Evolutionary conservation across 2,329 filamentous ascomycete genomes (phyloP), one percentile per base, ranked within the genome.

Genomic region (Sarocladiaceae sp.): DNA sequence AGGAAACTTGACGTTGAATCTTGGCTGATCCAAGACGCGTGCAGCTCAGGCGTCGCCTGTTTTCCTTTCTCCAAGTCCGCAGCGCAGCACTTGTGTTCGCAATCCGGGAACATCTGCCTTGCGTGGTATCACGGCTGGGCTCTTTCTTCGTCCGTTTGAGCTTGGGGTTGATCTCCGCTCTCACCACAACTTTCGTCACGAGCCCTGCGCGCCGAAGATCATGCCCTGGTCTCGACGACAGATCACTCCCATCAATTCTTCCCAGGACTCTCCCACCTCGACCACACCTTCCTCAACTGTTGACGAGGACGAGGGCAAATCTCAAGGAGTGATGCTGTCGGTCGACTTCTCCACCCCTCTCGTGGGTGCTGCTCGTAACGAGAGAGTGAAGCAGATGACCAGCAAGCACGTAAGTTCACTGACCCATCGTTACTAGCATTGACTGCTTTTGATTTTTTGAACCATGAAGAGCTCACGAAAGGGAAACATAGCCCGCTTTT

Each of bases 261-360:
- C 44, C 15, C 26, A 31, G 13, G 44, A 48, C 20, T 48, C 44
- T n/a, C 25, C 25, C 22, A 11, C n/a, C 44, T 33, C 44, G 8
- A 48, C 44, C 23, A 33, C 31, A 36, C 28, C 47, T 11, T 36
- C 47, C 3, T 25, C 25, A n/a, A 33, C 47, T 11, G 4, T n/a
- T 11, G 28, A 23, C 17, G 40, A 44, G 20, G 25, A 22, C 26
- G 17, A 13, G n/a, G 20, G 7, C 28, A n/a, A 35, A 5, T 20
- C 26, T 20, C 46, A 50, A 18, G 47, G 47, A 36, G 61, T 53
- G 23, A 70, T 70, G 68, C 55, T 71, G 37, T 67, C 67, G 12
- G 65, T 71, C 51, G 66, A 71, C 59, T 71, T 71, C 50, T 65
- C 65, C n/a, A 65, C 67, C 22, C 69, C 69, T n/a, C 64, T 71